A percentile compares a stretch with the other conserved stretches of the same genome.
phyloP scores from a whole-genome alignment of 2,329 filamentous ascomycete genomes.

The Truncatella angustata region DNA sequence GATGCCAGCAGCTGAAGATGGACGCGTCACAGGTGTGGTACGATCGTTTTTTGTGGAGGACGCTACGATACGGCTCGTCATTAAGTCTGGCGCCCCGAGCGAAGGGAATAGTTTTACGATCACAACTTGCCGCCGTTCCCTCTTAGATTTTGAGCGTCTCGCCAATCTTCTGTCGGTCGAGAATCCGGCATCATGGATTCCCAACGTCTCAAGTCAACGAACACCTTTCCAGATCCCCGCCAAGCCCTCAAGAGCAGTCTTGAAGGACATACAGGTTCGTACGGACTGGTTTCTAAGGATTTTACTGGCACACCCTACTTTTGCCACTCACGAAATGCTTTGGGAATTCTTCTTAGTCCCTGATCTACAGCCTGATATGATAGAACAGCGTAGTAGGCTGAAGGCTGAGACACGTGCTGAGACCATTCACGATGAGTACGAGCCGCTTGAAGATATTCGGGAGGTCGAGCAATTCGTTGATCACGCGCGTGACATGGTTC shows the following conservation, averaged over 20 bases:
- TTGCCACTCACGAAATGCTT: conserved; percentile 92
- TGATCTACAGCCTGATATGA: conserved; percentile 85
- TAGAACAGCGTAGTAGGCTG: conserved; percentile 80
- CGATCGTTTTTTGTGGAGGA: conserved; percentile 97
- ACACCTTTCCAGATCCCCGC: conserved; percentile 93
- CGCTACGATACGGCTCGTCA: conserved; percentile 83
- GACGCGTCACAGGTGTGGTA: conserved; percentile 87
- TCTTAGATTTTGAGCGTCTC: conserved; percentile 88
- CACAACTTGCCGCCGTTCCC: conserved; percentile 85
- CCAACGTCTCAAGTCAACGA: conserved; percentile 71
- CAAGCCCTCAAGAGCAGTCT: conserved; percentile 80
- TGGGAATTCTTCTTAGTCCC: conserved; percentile 99
- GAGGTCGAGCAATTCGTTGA: conserved; percentile 93
- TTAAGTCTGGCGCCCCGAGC: conserved; percentile 92
- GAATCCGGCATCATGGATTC: conserved; percentile 94
- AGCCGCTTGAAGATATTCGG: conserved; percentile 76
- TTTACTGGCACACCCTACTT: conserved; percentile 84
- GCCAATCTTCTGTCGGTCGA: conserved; percentile 80
- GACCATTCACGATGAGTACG: conserved; percentile 83
- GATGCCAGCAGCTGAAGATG: conserved; percentile 67
- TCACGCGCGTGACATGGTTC: conserved; percentile 85
- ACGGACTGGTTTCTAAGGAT: conserved; percentile 88
- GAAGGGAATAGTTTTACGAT: conserved; percentile 82
- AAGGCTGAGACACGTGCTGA: conserved; percentile 84
- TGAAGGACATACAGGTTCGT: conserved; percentile 83